Conservation (phyloP, 129 eudicot genomes). For the Logfia minima region DNA sequence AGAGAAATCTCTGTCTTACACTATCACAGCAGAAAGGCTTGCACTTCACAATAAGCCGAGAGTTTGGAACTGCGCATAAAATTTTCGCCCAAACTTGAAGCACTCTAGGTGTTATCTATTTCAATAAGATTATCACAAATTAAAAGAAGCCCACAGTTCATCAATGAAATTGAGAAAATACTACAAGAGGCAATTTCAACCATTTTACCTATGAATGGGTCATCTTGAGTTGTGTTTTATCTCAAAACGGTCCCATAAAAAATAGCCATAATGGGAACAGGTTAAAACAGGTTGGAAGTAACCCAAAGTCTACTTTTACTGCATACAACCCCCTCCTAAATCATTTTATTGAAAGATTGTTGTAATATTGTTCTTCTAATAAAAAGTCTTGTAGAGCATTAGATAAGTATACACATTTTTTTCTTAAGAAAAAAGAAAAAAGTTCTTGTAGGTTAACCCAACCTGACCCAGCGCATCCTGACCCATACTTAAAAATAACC, state of each 20-base stretch:
- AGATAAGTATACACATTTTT: not conserved
- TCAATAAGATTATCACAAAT: conserved; percentile 13
- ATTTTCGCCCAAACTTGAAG: conserved; percentile 95
- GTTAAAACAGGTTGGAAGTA: not conserved
- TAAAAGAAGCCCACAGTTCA: conserved; percentile 15
- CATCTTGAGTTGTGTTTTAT: not conserved
- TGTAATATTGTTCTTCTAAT: not conserved
- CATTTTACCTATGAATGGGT: not conserved
- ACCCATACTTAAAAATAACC: not conserved
- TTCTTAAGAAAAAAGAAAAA: not conserved
- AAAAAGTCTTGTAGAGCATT: too few relatives aligned
- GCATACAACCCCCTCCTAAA: conserved; percentile 5
- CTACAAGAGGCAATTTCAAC: not conserved
- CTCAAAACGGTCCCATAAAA: not conserved
- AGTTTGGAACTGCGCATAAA: conserved; percentile 83
- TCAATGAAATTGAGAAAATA: not conserved
- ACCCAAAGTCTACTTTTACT: not conserved
- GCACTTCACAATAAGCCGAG: conserved; percentile 92
- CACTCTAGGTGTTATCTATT: conserved; percentile 90
- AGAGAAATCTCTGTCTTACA: conserved; percentile 74
- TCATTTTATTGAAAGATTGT: not conserved
- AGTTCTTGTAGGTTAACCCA: not conserved
- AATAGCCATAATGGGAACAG: not conserved
- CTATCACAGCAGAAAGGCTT: conserved; percentile 96
- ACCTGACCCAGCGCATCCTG: not conserved